Conservation (phyloP, 768 basidiomycete species). For the Calocybe gangraenosa region DNA sequence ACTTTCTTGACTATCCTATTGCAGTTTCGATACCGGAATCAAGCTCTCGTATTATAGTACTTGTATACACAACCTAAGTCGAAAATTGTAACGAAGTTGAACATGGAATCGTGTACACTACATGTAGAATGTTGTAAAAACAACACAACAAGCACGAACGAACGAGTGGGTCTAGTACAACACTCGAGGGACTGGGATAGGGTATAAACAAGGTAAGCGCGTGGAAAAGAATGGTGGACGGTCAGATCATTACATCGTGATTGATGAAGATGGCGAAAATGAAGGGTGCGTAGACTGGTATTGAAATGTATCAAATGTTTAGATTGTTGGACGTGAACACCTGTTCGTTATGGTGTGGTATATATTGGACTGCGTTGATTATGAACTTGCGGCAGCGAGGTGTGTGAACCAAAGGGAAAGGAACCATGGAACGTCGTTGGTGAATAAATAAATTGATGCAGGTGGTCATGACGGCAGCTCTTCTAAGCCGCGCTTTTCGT, state of each 20-base stretch:
- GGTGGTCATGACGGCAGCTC: constrained; percentile 31
- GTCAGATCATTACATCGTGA: constrained; percentile 23
- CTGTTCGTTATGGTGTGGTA: constrained; percentile 13
- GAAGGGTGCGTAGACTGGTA: too few species aligned
- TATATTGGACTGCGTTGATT: constrained; percentile 14
- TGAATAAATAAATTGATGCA: constrained; percentile 18
- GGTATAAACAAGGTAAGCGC: not conserved
- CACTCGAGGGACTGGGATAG: not conserved
- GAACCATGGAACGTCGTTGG: constrained; percentile 15
- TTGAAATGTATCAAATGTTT: constrained; percentile 6
- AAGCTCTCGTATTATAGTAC: constrained; percentile 14
- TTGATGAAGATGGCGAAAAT: constrained; percentile 11
- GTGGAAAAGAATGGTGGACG: constrained; percentile 18
- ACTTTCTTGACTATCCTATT: not conserved
- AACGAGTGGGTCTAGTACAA: too few species aligned
- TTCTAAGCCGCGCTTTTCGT: constrained; percentile 51
- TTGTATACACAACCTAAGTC: constrained; percentile 12
- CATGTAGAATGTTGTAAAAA: too few species aligned
- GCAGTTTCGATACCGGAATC: constrained; percentile 4
- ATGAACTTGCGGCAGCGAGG: not conserved
- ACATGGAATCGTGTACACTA: constrained; percentile 10
- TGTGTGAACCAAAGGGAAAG: constrained; percentile 11
- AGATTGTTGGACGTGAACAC: constrained; percentile 13
- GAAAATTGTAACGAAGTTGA: constrained; percentile 1
- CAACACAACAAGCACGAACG: too few species aligned